Base-by-base conservation (phyloP, 164 flowering plant genomes). In the Kalanchoe fedtschenkoi region DNA sequence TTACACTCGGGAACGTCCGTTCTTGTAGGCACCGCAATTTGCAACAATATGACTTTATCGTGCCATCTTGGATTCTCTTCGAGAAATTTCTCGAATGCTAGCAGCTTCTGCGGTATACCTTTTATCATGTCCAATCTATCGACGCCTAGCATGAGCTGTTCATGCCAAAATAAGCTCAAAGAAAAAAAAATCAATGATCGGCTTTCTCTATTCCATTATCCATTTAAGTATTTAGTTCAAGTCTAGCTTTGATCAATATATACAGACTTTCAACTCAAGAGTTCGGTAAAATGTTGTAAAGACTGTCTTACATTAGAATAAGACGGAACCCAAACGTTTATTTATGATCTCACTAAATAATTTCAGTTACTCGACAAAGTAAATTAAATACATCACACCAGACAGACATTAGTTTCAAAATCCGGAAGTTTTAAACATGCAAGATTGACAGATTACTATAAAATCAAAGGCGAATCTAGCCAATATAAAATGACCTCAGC, bases 111-210 rank as follows among this genome's bases (percentile, higher is more conserved):
- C 5, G 97, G 97, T 44, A 91, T 91, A 58, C 97, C 96, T 65
- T 91, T 91, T 65, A 91, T 91, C 91, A 85, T 91, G 70, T 91
- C 97, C 69, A 91, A 88, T 33, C 96, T 88, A 70, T 91, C 97
- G 56, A 88, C 96, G 37, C 96, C 97, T 69, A 91, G 65, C 89
- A 88, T 86, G 34, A 91, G 87, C 97, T 88, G 78, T 15, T 60
- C 53, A 55, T 41, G 16, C 29, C 7, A 19, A 35, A 63, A 19
- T 32, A 21, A 33, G 16, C 34, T 35, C n/a, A 68, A 56, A 26
- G 13, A 17, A 61, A 38, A 61, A 38, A 0, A 47, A 38, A 6
- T 32, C 8, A 34, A 34, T 14, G 11, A 58, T 34, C n/a, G 34
- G 42, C 24, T 11, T 59, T 39, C 34, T 34, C 16, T 2, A 41